Evolutionary conservation across 306 rosid genomes (phyloP).

Genomic region (Cicer bijugum): DNA sequence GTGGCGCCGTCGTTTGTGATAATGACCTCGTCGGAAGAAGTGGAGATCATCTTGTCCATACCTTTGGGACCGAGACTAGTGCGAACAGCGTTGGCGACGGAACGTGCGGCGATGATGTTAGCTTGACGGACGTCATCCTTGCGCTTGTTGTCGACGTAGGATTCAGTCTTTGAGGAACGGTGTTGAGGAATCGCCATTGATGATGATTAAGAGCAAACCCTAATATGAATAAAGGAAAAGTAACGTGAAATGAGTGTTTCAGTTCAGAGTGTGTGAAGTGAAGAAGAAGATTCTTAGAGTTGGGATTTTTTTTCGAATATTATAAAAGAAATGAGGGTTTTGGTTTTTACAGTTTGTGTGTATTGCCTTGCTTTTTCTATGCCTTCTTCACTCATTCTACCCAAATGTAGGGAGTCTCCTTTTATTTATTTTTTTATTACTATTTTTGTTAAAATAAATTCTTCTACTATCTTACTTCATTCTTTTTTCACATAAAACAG

Average conservation of each 20-base stretch:
- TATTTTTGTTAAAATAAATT: too few relatives aligned
- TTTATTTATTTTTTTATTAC: too few relatives aligned
- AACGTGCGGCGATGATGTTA: constrained; percentile 79
- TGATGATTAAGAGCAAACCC: constrained; percentile 41
- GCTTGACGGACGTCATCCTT: constrained; percentile 93
- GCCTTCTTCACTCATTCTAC: neutral
- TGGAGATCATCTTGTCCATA: constrained; percentile 98
- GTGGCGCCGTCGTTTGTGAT: constrained; percentile 99
- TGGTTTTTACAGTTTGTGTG: neutral
- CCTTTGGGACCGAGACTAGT: constrained; percentile 96
- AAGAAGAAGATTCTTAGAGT: neutral
- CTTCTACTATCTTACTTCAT: too few relatives aligned
- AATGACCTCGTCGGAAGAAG: constrained; percentile 87
- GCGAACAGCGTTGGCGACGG: constrained; percentile 90
- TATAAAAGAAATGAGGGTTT: neutral
- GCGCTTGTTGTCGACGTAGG: constrained; percentile 93
- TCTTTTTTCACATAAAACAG: too few relatives aligned
- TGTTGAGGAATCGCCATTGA: constrained; percentile 65
- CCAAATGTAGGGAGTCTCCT: neutral
- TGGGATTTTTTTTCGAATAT: neutral
- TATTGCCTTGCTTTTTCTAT: too few relatives aligned
- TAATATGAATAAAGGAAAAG: neutral
- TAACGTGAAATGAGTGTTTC: neutral
- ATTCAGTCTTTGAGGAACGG: constrained; percentile 80
- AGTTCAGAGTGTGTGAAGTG: neutral